Evolutionary conservation across 1,284 basidiomycete species (phyloP).

Genomic region (Cryptococcus jaspeensis): DNA sequence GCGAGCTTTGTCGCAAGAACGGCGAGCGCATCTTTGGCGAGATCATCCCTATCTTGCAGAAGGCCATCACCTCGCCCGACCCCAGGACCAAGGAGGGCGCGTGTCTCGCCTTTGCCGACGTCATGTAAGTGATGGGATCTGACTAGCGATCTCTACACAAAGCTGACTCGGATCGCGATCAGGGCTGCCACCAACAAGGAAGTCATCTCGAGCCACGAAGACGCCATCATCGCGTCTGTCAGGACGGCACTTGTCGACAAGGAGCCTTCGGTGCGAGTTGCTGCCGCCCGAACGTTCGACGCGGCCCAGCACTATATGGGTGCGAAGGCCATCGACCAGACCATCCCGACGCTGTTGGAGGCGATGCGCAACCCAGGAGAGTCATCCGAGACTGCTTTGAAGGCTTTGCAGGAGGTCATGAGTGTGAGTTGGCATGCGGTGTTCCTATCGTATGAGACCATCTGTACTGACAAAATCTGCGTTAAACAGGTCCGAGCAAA

Average conservation of each 20-base stretch:
- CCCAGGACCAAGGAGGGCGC: constrained; percentile 80
- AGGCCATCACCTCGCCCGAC: constrained; percentile 68
- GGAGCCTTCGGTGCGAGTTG: constrained; percentile 79
- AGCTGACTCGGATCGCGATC: constrained; percentile 3
- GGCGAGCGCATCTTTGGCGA: constrained; percentile 89
- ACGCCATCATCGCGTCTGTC: constrained; percentile 82
- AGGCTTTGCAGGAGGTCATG: constrained; percentile 91
- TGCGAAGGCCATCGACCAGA: constrained; percentile 89
- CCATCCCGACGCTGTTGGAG: constrained; percentile 90
- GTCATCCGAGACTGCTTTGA: constrained; percentile 88
- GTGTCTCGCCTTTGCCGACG: constrained; percentile 80
- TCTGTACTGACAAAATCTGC: not conserved
- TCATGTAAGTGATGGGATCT: constrained; percentile 63
- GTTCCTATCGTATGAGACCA: not conserved
- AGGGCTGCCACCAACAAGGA: constrained; percentile 81
- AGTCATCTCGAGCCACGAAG: constrained; percentile 87
- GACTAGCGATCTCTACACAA: not conserved
- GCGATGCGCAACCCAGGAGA: constrained; percentile 88
- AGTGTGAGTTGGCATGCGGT: constrained; percentile 58
- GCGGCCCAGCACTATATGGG: constrained; percentile 82
- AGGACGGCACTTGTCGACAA: constrained; percentile 85
- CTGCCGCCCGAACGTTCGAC: constrained; percentile 93
- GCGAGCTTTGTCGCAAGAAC: constrained; percentile 91
- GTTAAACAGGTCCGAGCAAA: constrained; percentile 71
- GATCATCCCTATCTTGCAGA: constrained; percentile 73